A percentile compares a stretch with the other conserved stretches of the same genome.
Conservation (phyloP, 768 basidiomycete genomes). For the Tricholoma sp. region DNA sequence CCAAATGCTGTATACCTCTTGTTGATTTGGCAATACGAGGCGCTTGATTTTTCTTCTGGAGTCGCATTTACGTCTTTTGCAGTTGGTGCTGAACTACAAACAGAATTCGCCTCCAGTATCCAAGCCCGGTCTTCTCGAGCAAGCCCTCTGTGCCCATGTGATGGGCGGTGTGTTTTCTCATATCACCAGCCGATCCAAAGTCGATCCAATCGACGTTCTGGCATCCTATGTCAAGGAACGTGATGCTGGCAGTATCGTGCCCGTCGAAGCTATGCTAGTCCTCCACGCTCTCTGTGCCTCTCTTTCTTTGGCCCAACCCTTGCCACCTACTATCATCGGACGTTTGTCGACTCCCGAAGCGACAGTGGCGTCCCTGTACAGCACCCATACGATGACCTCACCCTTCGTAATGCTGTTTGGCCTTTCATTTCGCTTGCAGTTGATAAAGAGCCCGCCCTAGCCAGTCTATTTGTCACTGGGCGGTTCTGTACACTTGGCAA, state of each 20-base stretch:
- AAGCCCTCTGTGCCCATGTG: constrained; percentile 62
- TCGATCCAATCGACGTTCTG: constrained; percentile 72
- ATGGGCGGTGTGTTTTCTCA: constrained; percentile 41
- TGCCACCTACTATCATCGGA: constrained; percentile 68
- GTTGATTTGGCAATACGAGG: constrained; percentile 65
- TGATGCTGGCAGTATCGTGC: constrained; percentile 55
- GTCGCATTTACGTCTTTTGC: constrained; percentile 56
- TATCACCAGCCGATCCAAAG: constrained; percentile 42
- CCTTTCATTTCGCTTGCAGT: constrained; percentile 76
- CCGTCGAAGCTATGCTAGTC: constrained; percentile 61
- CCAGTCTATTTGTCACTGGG: constrained; percentile 73
- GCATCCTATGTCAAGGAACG: constrained; percentile 62
- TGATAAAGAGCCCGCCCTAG: constrained; percentile 82
- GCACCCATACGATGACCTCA: constrained; percentile 75
- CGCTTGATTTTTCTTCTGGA: constrained; percentile 66
- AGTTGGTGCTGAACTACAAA: constrained; percentile 63
- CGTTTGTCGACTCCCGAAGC: constrained; percentile 77
- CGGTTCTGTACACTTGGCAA: constrained; percentile 50
- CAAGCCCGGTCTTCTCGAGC: constrained; percentile 69
- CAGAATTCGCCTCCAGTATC: constrained; percentile 36
- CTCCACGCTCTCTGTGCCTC: constrained; percentile 66
- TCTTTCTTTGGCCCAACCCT: constrained; percentile 52
- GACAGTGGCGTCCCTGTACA: constrained; percentile 55
- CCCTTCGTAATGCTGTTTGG: constrained; percentile 76
- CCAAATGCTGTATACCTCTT: constrained; percentile 51